phyloP scores from a whole-genome alignment of 768 basidiomycete genomes.

The Antrodiella citrinella region DNA sequence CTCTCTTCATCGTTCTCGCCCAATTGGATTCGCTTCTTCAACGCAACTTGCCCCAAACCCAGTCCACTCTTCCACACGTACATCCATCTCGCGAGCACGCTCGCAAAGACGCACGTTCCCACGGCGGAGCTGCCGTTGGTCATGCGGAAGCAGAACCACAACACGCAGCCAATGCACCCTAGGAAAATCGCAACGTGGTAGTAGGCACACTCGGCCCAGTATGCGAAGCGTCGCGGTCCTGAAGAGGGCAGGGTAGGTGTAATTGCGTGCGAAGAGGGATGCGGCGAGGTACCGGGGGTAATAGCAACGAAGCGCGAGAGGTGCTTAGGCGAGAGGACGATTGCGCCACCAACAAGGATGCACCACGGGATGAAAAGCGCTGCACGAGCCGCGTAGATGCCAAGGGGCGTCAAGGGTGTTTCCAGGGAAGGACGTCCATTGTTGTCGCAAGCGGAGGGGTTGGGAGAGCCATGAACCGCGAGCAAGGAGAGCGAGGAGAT shows the following conservation, averaged over 20 bases:
- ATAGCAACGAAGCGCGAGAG: slow-evolving; percentile 21
- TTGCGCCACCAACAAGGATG: slow-evolving; percentile 24
- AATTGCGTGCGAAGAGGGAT: slow-evolving; percentile 8
- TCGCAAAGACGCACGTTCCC: background rate
- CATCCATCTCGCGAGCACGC: slow-evolving; percentile 16
- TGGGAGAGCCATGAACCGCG: background rate
- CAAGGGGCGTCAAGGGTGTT: background rate
- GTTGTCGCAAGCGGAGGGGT: background rate
- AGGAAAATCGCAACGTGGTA: slow-evolving; percentile 29
- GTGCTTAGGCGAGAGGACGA: slow-evolving; percentile 13
- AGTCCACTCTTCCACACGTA: slow-evolving; percentile 19
- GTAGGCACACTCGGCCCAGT: slow-evolving; percentile 28
- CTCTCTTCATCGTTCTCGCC: slow-evolving; percentile 28
- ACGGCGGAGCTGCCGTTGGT: background rate
- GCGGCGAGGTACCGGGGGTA: slow-evolving; percentile 24
- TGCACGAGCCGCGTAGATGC: slow-evolving; percentile 1
- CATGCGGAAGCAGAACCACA: slow-evolving; percentile 12
- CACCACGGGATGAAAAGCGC: slow-evolving; percentile 29
- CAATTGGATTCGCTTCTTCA: slow-evolving; percentile 19
- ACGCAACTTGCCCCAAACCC: slow-evolving; percentile 8
- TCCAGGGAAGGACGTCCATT: background rate
- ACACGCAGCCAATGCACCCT: slow-evolving; percentile 11
- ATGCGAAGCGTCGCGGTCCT: slow-evolving; percentile 29
- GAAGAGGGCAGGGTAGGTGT: slow-evolving; percentile 3
- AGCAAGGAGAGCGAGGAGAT: background rate